Evolutionary conservation across 139 green algal species (phyloP).

Genomic region (Ettlia oleoabundans): DNA sequence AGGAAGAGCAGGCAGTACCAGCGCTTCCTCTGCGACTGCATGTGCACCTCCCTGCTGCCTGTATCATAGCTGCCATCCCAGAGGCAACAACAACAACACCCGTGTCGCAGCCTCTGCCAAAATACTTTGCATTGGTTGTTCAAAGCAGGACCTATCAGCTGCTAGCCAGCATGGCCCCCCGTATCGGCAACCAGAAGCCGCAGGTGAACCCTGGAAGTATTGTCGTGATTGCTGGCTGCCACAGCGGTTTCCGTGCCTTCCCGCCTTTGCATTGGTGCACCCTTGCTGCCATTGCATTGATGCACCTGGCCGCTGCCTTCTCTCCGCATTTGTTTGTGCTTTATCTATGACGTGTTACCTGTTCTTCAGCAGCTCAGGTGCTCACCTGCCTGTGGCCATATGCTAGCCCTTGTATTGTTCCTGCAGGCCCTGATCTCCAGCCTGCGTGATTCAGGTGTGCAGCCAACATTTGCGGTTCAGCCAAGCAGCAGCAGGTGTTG

Average conservation of each 20-base stretch:
- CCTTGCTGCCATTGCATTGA: background rate
- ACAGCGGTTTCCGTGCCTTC: background rate
- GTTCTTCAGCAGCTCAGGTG: too few species aligned
- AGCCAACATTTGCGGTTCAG: background rate
- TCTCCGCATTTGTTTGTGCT: too few species aligned
- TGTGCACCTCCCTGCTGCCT: constrained; percentile 8
- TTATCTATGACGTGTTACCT: too few species aligned
- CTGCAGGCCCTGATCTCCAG: constrained; percentile 4
- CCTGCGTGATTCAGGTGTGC: constrained; percentile 6
- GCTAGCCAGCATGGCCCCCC: constrained; percentile 1
- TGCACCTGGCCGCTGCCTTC: background rate
- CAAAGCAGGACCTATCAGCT: constrained; percentile 2
- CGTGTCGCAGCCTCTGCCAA: too few species aligned
- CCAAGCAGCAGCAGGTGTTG: background rate
- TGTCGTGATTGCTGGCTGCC: background rate
- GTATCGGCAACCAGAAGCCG: constrained; percentile 6
- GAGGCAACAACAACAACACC: too few species aligned
- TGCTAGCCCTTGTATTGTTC: background rate
- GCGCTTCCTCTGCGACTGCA: background rate
- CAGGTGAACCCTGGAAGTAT: background rate
- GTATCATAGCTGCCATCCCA: background rate
- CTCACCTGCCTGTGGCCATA: too few species aligned
- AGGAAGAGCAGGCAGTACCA: background rate
- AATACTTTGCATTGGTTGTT: constrained; percentile 12
- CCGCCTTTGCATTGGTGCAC: background rate